These are phyloP conservation scores for Prunella vulgaris DNA, from an alignment of 257 asterid genomes.

Conservation along the genomic window DNA sequence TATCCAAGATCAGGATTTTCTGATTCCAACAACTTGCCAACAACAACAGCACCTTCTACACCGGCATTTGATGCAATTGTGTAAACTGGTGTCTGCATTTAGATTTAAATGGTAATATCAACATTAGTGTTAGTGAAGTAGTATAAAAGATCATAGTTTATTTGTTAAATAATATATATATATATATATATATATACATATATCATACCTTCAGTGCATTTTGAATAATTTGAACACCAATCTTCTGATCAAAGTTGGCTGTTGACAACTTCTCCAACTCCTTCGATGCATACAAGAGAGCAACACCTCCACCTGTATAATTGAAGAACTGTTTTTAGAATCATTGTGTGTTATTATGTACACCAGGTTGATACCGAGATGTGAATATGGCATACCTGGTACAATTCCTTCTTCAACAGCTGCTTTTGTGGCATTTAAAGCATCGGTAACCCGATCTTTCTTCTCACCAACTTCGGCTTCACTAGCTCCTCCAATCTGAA, in stretches of 20 bases:
- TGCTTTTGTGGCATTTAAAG: conserved; percentile 94
- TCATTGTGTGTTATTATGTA: background rate
- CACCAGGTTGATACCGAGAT: background rate
- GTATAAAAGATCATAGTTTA: background rate
- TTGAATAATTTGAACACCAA: conserved; percentile 91
- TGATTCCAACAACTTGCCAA: conserved; percentile 89
- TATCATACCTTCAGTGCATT: conserved; percentile 75
- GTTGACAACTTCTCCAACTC: conserved; percentile 70
- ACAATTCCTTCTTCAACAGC: conserved; percentile 98
- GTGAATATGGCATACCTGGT: conserved; percentile 51
- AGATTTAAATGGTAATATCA: background rate
- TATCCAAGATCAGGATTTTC: conserved; percentile 85
- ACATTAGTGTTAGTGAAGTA: background rate
- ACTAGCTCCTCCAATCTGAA: conserved; percentile 96
- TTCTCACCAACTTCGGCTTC: conserved; percentile 94
- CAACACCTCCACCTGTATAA: conserved; percentile 80
- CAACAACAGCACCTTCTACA: conserved; percentile 94
- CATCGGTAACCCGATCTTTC: conserved; percentile 93
- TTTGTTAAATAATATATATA: background rate
- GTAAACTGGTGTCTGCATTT: conserved; percentile 63
- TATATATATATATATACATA: background rate
- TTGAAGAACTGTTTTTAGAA: background rate
- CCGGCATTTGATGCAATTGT: conserved; percentile 91
- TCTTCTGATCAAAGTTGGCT: conserved; percentile 87
- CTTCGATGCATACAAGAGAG: conserved; percentile 76